Evolutionary conservation across 257 asterid species (phyloP).

Genomic region (Nicotiana knightiana): DNA sequence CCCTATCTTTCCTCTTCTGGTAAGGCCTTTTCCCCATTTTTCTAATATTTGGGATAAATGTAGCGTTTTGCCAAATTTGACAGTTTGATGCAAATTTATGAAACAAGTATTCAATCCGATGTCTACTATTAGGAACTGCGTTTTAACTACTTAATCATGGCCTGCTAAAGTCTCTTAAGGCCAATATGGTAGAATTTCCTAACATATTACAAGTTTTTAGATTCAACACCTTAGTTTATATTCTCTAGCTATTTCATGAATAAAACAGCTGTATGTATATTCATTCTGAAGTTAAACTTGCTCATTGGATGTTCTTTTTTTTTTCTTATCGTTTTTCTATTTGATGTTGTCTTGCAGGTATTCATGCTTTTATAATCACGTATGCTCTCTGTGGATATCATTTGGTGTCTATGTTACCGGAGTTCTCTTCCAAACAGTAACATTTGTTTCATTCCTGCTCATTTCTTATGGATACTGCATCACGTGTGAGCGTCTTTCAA

Average conservation of each 20-base stretch:
- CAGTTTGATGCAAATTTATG: not conserved
- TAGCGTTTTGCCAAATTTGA: not conserved
- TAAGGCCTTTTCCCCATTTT: constrained; percentile 15
- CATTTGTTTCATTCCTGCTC: constrained; percentile 60
- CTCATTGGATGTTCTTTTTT: not conserved
- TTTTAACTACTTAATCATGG: not conserved
- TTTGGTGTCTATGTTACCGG: constrained; percentile 85
- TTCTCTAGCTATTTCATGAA: not conserved
- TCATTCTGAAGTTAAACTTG: not conserved
- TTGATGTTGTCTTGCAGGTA: constrained; percentile 42
- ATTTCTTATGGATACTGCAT: constrained; percentile 81
- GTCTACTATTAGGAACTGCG: not conserved
- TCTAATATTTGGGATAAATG: not conserved
- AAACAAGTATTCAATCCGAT: not conserved
- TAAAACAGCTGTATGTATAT: not conserved
- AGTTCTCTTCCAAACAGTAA: constrained; percentile 57
- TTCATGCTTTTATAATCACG: constrained; percentile 48
- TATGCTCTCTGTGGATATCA: constrained; percentile 88
- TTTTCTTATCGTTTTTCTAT: not conserved
- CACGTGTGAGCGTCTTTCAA: constrained; percentile 64
- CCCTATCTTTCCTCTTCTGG: constrained; percentile 83
- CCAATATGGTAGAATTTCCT: not conserved
- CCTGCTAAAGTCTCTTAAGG: not conserved
- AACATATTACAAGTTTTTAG: not conserved
- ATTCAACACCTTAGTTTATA: not conserved